phyloP scores from a whole-genome alignment of 164 flowering plant species.

The Magnolia changhungtana region DNA sequence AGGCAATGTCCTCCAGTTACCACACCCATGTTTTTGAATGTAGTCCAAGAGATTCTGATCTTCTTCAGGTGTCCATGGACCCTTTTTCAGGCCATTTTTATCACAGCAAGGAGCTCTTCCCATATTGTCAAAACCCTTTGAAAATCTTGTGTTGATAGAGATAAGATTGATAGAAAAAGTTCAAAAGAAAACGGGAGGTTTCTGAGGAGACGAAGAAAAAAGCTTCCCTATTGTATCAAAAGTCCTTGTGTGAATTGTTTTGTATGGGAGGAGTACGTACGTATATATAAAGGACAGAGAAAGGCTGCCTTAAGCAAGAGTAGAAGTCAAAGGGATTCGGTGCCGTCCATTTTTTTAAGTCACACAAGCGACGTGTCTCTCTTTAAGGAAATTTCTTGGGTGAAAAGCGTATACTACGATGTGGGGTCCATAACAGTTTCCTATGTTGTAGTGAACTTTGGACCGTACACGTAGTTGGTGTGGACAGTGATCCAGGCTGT shows the following conservation, averaged over 20 bases:
- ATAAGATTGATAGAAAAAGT: neutral
- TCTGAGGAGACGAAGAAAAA: neutral
- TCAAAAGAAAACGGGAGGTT: neutral
- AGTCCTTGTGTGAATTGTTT: neutral
- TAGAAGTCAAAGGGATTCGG: slow-evolving; percentile 47
- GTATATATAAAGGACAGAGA: slow-evolving; percentile 1
- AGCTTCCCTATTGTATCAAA: neutral
- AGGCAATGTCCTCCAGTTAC: slow-evolving; percentile 91
- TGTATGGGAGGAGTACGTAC: neutral
- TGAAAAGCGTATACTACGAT: too few species aligned
- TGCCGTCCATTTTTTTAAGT: slow-evolving; percentile 30
- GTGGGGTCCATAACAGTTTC: neutral
- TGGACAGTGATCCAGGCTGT: too few species aligned
- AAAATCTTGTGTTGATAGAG: neutral
- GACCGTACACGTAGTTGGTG: too few species aligned
- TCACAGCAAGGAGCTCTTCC: slow-evolving; percentile 97
- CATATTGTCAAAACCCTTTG: slow-evolving; percentile 30
- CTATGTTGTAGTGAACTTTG: neutral
- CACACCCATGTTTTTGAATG: slow-evolving; percentile 71
- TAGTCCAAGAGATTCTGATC: slow-evolving; percentile 83
- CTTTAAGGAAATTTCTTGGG: neutral
- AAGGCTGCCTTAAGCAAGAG: neutral
- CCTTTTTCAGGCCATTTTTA: slow-evolving; percentile 80
- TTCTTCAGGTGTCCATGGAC: slow-evolving; percentile 95
- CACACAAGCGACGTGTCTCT: neutral